Conservation (phyloP, 306 rosid genomes). For the Dalbergia cochinchinensis region DNA sequence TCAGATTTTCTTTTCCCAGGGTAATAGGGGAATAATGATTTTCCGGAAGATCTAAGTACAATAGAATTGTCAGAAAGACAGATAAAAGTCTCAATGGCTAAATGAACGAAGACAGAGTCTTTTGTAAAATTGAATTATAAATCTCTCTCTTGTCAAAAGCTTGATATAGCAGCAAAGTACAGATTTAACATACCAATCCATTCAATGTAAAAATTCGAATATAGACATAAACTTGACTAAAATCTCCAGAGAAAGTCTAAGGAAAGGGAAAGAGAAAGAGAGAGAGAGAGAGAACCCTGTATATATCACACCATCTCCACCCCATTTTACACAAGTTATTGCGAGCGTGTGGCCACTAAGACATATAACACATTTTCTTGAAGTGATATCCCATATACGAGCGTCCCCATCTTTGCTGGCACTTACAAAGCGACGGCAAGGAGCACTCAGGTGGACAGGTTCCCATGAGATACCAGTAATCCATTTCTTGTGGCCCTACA, state of each 20-base stretch:
- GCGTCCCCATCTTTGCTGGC: constrained; percentile 99
- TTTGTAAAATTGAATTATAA: constrained; percentile 4
- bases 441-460: constrained; percentile 85
- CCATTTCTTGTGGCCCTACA: constrained; percentile 95
- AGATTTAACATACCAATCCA: background rate
- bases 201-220: background rate
- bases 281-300: constrained; percentile 68
- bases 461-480: constrained; percentile 99
- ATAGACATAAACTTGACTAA: background rate
- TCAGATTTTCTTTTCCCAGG: background rate
- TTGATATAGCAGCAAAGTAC: constrained; percentile 6
- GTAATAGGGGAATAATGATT: background rate
- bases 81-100: background rate
- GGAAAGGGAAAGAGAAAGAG: constrained; percentile 8
- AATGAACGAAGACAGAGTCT: background rate
- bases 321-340: constrained; percentile 95
- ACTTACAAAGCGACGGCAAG: constrained; percentile 93
- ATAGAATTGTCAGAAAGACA: background rate
- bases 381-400: constrained; percentile 86
- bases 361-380: constrained; percentile 69
- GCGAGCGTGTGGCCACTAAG: constrained; percentile 93
- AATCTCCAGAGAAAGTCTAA: constrained; percentile 9
- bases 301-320: constrained; percentile 95
- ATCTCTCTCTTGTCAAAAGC: background rate
- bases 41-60: background rate